Evolutionary conservation across 257 asterid genomes (phyloP), one percentile per base, ranked within the genome.

Genomic region (Catharanthus roseus): DNA sequence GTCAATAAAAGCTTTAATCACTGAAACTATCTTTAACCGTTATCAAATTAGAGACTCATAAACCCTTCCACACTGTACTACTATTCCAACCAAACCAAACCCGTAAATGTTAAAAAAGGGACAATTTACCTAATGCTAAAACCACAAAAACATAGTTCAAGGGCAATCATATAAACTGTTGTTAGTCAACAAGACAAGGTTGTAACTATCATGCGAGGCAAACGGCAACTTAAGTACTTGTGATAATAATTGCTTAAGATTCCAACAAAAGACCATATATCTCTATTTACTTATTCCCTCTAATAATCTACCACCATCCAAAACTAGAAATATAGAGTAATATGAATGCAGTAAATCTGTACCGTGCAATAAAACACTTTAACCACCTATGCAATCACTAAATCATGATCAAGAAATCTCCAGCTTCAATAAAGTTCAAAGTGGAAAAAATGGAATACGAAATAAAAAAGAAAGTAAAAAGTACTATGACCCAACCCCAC

Each of bases 401-500:
- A 38, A 38, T 53, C 49, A 31, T 4, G 50, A 34, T 62, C 62
- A 9, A 69, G 49, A 69, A 36, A 16, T 36, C 33, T 4, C 9
- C n/a, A 51, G 34, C 29, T 13, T 45, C 23, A 64, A 23, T 31
- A 16, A 63, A 63, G 64, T 29, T 38, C 23, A 51, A 62, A 38
- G 38, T 61, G 18, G 67, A 49, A 47, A 67, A 34, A 2, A 26
- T 18, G 0, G 63, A 64, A 50, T 45, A 24, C 11, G 16, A 42
- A 67, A 21, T 10, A 2, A 49, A 8, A 3, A 42, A 41, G 1
- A 47, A 26, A 13, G n/a, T 44, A 63, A 6, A 53, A 70, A 29
- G 56, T 24, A 57, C 41, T 51, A 21, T 0, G 16, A 39, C 56
- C 86, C 38, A 54, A 93, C 97, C 97, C 99, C 71, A 92, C 89